Percentiles rank a stretch among this genome's conserved stretches.
Conservation (phyloP, 2,329 filamentous ascomycete species). For the Botrytis porri region DNA sequence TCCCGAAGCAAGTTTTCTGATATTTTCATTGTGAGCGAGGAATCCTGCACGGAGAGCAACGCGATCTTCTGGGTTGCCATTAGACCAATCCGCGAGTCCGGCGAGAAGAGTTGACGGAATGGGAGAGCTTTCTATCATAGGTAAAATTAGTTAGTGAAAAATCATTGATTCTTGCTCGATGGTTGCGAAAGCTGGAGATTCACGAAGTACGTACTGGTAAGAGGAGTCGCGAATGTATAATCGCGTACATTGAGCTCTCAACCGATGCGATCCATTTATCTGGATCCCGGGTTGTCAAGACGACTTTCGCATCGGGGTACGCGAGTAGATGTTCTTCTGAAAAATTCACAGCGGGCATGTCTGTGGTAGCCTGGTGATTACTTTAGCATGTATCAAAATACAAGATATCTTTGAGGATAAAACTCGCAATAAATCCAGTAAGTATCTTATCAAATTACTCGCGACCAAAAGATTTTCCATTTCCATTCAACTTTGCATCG, state of each 20-base stretch:
- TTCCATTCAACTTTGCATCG: not conserved
- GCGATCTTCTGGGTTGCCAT: not conserved
- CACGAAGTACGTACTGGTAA: not conserved
- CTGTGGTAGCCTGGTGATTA: not conserved
- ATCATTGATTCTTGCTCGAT: not conserved
- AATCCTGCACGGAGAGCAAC: not conserved
- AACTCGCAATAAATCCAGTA: not conserved
- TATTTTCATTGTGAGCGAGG: not conserved
- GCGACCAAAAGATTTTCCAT: not conserved
- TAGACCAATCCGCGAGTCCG: not conserved
- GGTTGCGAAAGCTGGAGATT: not conserved
- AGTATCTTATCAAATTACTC: not conserved
- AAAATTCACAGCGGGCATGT: not conserved
- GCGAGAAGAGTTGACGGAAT: not conserved
- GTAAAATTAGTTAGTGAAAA: not conserved
- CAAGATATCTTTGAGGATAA: not conserved
- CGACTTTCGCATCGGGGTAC: not conserved
- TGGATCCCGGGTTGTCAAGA: not conserved
- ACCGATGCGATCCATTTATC: not conserved
- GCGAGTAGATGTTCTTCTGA: not conserved
- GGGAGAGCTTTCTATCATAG: not conserved
- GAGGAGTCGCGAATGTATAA: not conserved
- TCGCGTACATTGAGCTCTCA: not conserved
- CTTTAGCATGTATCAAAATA: not conserved
- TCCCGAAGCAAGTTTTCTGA: not conserved